Evolutionary conservation across 2,329 filamentous ascomycete species (phyloP), one percentile per base, ranked within the genome.

Genomic region (Orbilia javanica): DNA sequence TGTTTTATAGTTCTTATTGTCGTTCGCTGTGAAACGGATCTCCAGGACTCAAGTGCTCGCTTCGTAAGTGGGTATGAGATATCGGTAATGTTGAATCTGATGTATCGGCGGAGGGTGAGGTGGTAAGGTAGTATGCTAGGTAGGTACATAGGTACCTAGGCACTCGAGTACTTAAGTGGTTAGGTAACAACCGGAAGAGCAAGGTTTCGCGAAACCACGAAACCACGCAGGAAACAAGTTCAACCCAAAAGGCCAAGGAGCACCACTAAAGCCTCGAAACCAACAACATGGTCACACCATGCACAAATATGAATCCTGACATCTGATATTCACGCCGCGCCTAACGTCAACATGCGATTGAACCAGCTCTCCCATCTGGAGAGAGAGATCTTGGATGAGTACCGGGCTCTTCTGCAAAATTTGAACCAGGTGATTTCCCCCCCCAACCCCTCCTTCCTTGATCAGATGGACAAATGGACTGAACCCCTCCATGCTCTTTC

Each of bases 371-470:
- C 91, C 0, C 91, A 93, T 3, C 88, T 97, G 6, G 94, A 99
- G 86, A 94, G 97, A 84, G 93, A 98, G 83, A 92, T 99, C 0
- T 87, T 99, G 0, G 94, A 98, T 79, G 96, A 99, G 84, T 99
- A 99, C 83, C 90, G 95, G 81, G 88, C 91, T 13, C 86, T 99
- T 34, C 89, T 95, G 0, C 91, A 92, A 81, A 99, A 98, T 83
- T 91, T 99, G 88, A 97, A 96, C 82, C 92, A 92, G 86, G 96
- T 95, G 85, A 75, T 85, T 82, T 6, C 5, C 31, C 39, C 2
- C 4, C 22, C 4, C 57, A 7, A 5, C 36, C 11, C 10, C 34
- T 36, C 36, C 34, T 36, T 13, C 36, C 36, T 15, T 15, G 2
- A 39, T 15, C n/a, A 39, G 10, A 36, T 36, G 34, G 34, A 31